Conservation (phyloP, 1,284 basidiomycete genomes). For the Cutaneotrichosporon arboriforme region DNA sequence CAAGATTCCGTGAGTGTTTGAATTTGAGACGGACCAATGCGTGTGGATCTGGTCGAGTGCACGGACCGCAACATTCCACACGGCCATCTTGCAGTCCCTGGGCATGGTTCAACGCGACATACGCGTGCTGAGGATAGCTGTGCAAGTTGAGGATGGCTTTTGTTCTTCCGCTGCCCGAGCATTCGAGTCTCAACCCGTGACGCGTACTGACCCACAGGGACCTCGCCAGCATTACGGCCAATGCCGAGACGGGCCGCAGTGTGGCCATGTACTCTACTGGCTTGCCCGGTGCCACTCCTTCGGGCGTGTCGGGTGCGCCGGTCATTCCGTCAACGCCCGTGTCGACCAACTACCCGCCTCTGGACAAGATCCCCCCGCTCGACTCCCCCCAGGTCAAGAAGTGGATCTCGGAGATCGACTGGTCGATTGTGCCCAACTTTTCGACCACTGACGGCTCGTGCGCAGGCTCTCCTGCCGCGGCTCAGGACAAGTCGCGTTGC, state of each 20-base stretch:
- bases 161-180: not conserved
- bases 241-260: constrained; percentile 59
- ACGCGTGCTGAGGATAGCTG: too few species aligned
- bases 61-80: not conserved
- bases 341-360: constrained; percentile 57
- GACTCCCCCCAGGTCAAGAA: constrained; percentile 64
- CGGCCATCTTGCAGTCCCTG: not conserved
- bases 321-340: constrained; percentile 38
- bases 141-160: too few species aligned
- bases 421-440: constrained; percentile 36
- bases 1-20: constrained; percentile 38
- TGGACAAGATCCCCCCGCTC: constrained; percentile 63
- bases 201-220: constrained; percentile 15
- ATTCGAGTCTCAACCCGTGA: too few species aligned
- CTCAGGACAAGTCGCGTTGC: constrained; percentile 57
- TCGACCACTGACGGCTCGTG: constrained; percentile 50
- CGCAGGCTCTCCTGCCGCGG: constrained; percentile 57
- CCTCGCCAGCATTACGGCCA: constrained; percentile 60
- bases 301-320: constrained; percentile 46
- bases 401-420: constrained; percentile 59
- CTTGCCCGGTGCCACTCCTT: constrained; percentile 36
- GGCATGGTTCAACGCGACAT: too few species aligned
- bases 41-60: too few species aligned
- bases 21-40: too few species aligned
- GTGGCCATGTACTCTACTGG: constrained; percentile 50